Evolutionary conservation across 441 rosid genomes (phyloP), one percentile per base, ranked within the genome.

Genomic region (Gossypium lobatum): DNA sequence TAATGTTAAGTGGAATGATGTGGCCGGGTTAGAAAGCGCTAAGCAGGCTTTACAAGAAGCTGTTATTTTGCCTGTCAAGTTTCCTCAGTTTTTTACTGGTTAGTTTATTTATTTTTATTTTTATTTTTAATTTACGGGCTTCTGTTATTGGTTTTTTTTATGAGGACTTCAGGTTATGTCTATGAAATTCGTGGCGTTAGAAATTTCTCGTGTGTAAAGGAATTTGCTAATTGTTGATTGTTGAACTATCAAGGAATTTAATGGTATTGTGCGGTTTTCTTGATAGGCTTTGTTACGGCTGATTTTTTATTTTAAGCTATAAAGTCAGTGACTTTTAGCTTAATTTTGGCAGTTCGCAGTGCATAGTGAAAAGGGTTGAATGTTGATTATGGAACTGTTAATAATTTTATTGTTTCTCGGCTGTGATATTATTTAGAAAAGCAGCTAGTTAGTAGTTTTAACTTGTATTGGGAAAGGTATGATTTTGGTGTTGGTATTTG

Each of bases 41-140:
- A 91, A 93, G 77, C 96, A 91, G 76, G 87, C 97, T 20, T 77
- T 93, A 73, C 96, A 93, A 82, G 98, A 93, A 86, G 98, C 98
- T 50, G 98, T 93, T 54, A 93, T 93, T 68, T 85, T 93, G 81
- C 98, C 98, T 0, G 98, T 93, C 20, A 93, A 89, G 80, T 93
- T 89, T 50, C 98, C 98, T 13, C 98, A 93, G 78, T 93, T 93
- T 77, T 93, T 93, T 48, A 93, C 98, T 0, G 98, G 98, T 93
- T 4, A 23, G 76, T 52, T 10, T 17, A 48, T 68, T 64, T 58
- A 48, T 67, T 67, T 25, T 67, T 31, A 1, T 10, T 39, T 17
- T 64, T 26, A 45, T 34, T 26, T 23, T 60, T 77, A 23, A 2
- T 23, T 74, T 50, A 7, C 1, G 7, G 7, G 17, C 4, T 70